These are phyloP conservation scores for Lupinus albus DNA, from an alignment of 306 rosid genomes.

Conservation along the genomic window DNA sequence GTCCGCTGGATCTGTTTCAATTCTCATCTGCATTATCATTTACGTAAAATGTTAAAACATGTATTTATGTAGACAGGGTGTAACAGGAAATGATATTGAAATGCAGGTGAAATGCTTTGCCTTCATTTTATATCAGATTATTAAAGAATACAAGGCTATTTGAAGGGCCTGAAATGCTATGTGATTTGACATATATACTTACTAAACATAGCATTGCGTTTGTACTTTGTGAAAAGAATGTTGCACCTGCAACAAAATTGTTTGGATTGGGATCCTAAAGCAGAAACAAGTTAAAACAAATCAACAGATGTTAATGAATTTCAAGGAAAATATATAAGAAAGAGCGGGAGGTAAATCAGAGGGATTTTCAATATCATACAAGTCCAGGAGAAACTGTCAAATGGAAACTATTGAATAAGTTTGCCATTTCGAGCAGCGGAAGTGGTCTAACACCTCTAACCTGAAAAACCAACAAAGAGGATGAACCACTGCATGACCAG, in stretches of 20 bases:
- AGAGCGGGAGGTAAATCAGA: constrained; percentile 25
- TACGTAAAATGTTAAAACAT: constrained; percentile 33
- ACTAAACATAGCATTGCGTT: constrained; percentile 97
- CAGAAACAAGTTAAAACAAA: constrained; percentile 33
- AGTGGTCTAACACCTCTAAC: constrained; percentile 96
- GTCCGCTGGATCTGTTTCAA: constrained; percentile 99
- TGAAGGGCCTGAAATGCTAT: constrained; percentile 19
- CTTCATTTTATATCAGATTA: constrained; percentile 28
- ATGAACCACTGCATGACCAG: constrained; percentile 40
- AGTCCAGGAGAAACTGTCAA: constrained; percentile 86
- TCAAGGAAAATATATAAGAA: constrained; percentile 1
- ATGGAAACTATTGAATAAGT: constrained; percentile 70
- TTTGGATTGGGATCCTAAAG: constrained; percentile 96
- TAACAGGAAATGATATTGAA: constrained; percentile 1
- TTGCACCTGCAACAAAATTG: constrained; percentile 84
- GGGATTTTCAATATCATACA: constrained; percentile 54
- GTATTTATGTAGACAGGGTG: neutral
- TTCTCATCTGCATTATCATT: constrained; percentile 62
- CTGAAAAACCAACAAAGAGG: constrained; percentile 59
- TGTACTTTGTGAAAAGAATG: constrained; percentile 89
- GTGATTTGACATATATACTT: constrained; percentile 44
- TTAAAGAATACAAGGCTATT: neutral
- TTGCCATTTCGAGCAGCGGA: constrained; percentile 79
- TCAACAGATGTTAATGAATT: constrained; percentile 33
- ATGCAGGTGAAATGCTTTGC: constrained; percentile 19